Conservation (phyloP, 495 filamentous ascomycete genomes). For the Hyaloscypha bicolor region DNA sequence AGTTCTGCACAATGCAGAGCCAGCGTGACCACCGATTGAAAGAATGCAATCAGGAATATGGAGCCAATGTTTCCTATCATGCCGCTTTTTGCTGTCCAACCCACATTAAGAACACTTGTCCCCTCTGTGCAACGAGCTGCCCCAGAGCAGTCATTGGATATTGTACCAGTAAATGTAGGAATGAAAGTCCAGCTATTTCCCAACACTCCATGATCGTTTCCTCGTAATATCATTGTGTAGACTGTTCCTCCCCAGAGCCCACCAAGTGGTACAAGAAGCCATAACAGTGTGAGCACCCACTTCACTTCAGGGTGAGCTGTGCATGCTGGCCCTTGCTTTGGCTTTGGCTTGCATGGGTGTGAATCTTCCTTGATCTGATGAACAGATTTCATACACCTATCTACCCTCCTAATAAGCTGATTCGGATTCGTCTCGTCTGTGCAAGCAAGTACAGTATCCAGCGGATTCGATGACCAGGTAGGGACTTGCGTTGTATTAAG, state of each 20-base stretch:
- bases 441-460: constrained; percentile 35
- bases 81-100: constrained; percentile 27
- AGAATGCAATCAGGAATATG: constrained; percentile 35
- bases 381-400: constrained; percentile 39
- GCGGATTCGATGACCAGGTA: constrained; percentile 43
- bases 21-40: constrained; percentile 42
- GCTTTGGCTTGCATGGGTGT: constrained; percentile 33
- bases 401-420: constrained; percentile 27
- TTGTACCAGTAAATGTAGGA: constrained; percentile 30
- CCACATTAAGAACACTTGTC: constrained; percentile 38
- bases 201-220: constrained; percentile 31
- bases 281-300: constrained; percentile 33
- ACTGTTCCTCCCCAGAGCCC: constrained; percentile 35
- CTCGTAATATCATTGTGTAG: constrained; percentile 31
- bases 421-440: constrained; percentile 29
- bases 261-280: constrained; percentile 33
- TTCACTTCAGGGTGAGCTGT: constrained; percentile 33
- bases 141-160: constrained; percentile 14
- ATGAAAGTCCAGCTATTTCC: constrained; percentile 37
- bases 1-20: constrained; percentile 48
- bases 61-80: constrained; percentile 30
- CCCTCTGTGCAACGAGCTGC: constrained; percentile 37
- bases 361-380: constrained; percentile 33
- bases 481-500: constrained; percentile 34
- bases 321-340: constrained; percentile 35